Percentiles rank a stretch among this genome's conserved stretches.
phyloP scores from a whole-genome alignment of 2,329 filamentous ascomycete genomes.

The Gliomastix tumulicola region DNA sequence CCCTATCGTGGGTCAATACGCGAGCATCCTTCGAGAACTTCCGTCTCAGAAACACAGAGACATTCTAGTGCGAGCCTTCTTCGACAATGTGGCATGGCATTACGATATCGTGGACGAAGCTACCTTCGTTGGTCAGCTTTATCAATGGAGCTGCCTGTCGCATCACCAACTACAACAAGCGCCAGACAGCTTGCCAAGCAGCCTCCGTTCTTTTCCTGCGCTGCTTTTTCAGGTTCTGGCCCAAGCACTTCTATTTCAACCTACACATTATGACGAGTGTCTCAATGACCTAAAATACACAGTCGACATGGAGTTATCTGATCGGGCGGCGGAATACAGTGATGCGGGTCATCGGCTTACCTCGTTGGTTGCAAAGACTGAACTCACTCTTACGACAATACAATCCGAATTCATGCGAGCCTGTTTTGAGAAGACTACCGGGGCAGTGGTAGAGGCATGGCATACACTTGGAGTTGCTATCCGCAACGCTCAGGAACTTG shows the following conservation, averaged over 20 bases:
- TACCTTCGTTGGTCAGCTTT: conserved; percentile 4
- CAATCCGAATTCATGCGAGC: conserved; percentile 4
- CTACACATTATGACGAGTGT: conserved; percentile 1
- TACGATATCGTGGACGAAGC: conserved; percentile 6
- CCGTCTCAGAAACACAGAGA: conserved; percentile 3
- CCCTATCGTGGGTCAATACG: conserved; percentile 1
- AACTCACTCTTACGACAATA: conserved; percentile 2
- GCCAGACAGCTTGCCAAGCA: conserved; percentile 2
- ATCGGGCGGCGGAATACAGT: conserved; percentile 6
- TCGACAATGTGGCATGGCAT: conserved; percentile 5
- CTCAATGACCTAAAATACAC: conserved; percentile 6
- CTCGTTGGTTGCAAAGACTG: conserved; percentile 1
- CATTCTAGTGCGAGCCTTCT: conserved; percentile 5
- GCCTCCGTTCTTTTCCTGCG: conserved; percentile 4
- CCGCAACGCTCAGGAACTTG: conserved; percentile 7
- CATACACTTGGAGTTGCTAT: conserved; percentile 6
- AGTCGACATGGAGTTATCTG: conserved; percentile 5
- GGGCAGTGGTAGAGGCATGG: conserved; percentile 5
- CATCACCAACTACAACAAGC: conserved; percentile 3
- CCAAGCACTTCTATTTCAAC: conserved; percentile 5
- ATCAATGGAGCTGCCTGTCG: conserved; percentile 2
- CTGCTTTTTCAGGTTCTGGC: conserved; percentile 6
- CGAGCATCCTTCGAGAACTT: conserved; percentile 3
- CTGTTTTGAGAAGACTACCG: conserved; percentile 6
- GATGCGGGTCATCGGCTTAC: conserved; percentile 3